Evolutionary conservation across 169 alveolate species (phyloP).

Genomic region (Sarcocystis neurona): DNA sequence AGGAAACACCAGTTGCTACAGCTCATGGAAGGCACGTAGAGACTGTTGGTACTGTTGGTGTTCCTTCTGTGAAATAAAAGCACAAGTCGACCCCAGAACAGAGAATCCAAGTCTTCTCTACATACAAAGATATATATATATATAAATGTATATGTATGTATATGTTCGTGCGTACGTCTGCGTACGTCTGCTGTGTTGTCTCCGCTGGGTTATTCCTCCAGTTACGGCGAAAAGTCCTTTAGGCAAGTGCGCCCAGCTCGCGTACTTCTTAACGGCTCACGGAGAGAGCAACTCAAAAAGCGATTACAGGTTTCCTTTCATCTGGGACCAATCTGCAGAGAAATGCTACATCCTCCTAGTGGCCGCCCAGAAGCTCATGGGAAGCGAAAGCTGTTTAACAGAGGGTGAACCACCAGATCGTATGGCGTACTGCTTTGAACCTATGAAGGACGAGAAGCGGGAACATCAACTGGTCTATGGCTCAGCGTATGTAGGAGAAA

Average conservation of each 20-base stretch:
- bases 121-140: too few relatives aligned
- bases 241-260: slow-evolving; percentile 38
- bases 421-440: slow-evolving; percentile 12
- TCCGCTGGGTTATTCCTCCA: too few relatives aligned
- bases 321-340: neutral
- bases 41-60: too few relatives aligned
- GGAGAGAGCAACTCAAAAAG: neutral
- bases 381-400: neutral
- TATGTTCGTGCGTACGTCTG: too few relatives aligned
- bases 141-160: too few relatives aligned
- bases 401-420: neutral
- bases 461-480: slow-evolving; percentile 32
- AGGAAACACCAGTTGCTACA: too few relatives aligned
- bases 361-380: slow-evolving; percentile 26
- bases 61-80: too few relatives aligned
- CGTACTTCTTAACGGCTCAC: slow-evolving; percentile 4
- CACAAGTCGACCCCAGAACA: too few relatives aligned
- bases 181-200: too few relatives aligned
- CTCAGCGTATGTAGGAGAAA: slow-evolving; percentile 11
- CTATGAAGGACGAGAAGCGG: neutral
- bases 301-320: neutral
- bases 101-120: too few relatives aligned
- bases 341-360: slow-evolving; percentile 5
- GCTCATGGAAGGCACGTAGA: too few relatives aligned
- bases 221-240: slow-evolving; percentile 2